Evolutionary conservation across 805 yeast genomes (phyloP), one percentile per base, ranked within the genome.

Genomic region (Monosporozyma servazzii): DNA sequence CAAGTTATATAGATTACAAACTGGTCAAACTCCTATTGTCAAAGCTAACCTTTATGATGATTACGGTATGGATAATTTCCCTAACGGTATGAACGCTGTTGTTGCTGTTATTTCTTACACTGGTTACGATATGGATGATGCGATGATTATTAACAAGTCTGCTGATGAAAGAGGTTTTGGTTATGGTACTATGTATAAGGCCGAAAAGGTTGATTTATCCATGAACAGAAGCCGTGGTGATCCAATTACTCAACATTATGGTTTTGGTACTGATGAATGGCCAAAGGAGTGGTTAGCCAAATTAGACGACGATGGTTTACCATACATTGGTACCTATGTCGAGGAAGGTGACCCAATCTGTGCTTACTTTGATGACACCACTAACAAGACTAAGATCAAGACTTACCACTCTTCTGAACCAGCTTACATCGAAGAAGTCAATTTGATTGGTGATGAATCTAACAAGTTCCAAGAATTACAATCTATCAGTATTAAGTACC

Each of bases 41-140:
- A 85, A 90, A 64, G 96, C 99, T 43, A 84, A 82, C 58, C 73
- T 91, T 54, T 93, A 90, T 64, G 98, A 93, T 66, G 95, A 89
- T 40, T 93, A 90, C 65, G 99, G 98, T 45, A 84, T 93, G 88
- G 99, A 93, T 70, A 88, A 89, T 69, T 93, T 88, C 81, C 99
- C 99, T 58, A 93, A 93, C 66, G 99, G 99, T 67, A 88, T 86
- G 56, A 93, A 93, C 66, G 99, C 99, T 2, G 96, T 93, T 54
- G 99, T 93, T 56, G 99, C 99, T 0, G 99, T 93, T 60, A 93
- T 93, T 65, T 90, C 99, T 0, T 93, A 93, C 69, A 93, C 99
- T 1, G 99, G 99, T 61, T 93, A 93, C 67, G 99, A 93, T 86
- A 93, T 93, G 98, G 99, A 93, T 74, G 99, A 93, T 71, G 99